Evolutionary conservation across 2,329 filamentous ascomycete species (phyloP).

Genomic region (Microcyclosporella mali): DNA sequence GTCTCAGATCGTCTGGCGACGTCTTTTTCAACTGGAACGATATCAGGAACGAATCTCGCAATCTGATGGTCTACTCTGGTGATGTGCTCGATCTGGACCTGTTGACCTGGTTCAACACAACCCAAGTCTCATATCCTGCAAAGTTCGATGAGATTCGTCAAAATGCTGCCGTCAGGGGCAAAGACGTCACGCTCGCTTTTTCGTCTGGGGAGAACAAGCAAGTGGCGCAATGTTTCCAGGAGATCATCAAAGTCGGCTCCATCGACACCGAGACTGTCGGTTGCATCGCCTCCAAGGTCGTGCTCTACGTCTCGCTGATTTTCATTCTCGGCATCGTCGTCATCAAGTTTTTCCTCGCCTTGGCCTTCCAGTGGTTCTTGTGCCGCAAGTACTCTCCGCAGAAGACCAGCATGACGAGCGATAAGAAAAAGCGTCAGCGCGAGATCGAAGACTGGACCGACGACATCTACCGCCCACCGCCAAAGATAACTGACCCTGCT

Average conservation of each 20-base stretch:
- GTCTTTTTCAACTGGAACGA: constrained; percentile 97
- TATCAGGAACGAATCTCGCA: constrained; percentile 78
- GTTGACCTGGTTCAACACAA: constrained; percentile 80
- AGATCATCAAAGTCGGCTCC: constrained; percentile 92
- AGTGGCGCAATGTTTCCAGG: constrained; percentile 77
- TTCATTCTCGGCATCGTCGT: constrained; percentile 87
- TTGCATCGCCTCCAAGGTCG: constrained; percentile 94
- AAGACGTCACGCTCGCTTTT: constrained; percentile 84
- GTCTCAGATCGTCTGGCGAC: constrained; percentile 64
- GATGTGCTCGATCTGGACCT: constrained; percentile 87
- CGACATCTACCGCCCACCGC: constrained; percentile 89
- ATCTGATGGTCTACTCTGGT: constrained; percentile 89
- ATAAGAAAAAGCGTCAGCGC: constrained; percentile 76
- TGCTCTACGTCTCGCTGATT: constrained; percentile 85
- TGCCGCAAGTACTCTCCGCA: constrained; percentile 75
- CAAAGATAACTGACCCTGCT: constrained; percentile 69
- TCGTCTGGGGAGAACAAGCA: constrained; percentile 72
- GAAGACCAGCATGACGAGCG: constrained; percentile 75
- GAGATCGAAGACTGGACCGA: constrained; percentile 98
- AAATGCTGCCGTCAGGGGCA: constrained; percentile 65
- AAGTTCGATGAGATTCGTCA: constrained; percentile 75
- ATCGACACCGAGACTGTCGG: constrained; percentile 95
- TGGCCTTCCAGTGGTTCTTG: constrained; percentile 95
- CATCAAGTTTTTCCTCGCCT: constrained; percentile 78
- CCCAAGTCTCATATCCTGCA: constrained; percentile 67